Conservation (phyloP, 2,329 filamentous ascomycete species). For the Polytolypa hystricis region DNA sequence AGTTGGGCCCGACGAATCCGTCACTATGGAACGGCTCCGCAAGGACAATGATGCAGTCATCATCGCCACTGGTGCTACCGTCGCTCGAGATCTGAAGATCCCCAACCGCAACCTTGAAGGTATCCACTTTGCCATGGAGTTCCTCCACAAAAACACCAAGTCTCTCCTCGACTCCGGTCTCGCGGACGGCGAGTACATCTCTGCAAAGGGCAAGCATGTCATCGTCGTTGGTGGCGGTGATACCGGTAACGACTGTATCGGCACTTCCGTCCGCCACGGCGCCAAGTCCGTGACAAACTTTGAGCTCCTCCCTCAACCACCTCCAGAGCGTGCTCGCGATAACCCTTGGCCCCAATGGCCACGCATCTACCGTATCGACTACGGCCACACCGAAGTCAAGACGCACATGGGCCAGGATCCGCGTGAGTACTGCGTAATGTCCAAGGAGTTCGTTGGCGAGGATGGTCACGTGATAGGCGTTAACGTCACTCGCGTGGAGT, state of each 20-base stretch:
- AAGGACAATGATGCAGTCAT: slow-evolving; percentile 70
- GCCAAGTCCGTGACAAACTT: slow-evolving; percentile 96
- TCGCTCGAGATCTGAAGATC: slow-evolving; percentile 85
- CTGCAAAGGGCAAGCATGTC: slow-evolving; percentile 89
- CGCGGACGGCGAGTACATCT: slow-evolving; percentile 74
- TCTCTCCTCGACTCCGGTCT: slow-evolving; percentile 88
- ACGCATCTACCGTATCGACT: slow-evolving; percentile 95
- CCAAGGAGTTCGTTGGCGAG: slow-evolving; percentile 88
- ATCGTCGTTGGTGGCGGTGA: slow-evolving; percentile 96
- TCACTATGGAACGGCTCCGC: slow-evolving; percentile 60
- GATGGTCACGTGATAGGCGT: slow-evolving; percentile 84
- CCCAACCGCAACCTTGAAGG: slow-evolving; percentile 78
- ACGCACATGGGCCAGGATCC: slow-evolving; percentile 94
- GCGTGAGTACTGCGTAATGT: slow-evolving; percentile 97
- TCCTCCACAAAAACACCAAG: slow-evolving; percentile 95
- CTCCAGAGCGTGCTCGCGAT: slow-evolving; percentile 77
- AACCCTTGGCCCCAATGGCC: slow-evolving; percentile 99
- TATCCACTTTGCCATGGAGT: slow-evolving; percentile 95
- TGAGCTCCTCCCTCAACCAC: slow-evolving; percentile 85
- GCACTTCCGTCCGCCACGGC: slow-evolving; percentile 88
- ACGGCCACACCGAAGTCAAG: slow-evolving; percentile 90
- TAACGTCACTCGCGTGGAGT: slow-evolving; percentile 90
- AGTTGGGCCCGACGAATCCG: slow-evolving; percentile 62
- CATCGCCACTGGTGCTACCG: slow-evolving; percentile 84
- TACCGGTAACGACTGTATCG: slow-evolving; percentile 95